Evolutionary conservation across 2,329 filamentous ascomycete species (phyloP).

Genomic region (Diaporthe sp.): DNA sequence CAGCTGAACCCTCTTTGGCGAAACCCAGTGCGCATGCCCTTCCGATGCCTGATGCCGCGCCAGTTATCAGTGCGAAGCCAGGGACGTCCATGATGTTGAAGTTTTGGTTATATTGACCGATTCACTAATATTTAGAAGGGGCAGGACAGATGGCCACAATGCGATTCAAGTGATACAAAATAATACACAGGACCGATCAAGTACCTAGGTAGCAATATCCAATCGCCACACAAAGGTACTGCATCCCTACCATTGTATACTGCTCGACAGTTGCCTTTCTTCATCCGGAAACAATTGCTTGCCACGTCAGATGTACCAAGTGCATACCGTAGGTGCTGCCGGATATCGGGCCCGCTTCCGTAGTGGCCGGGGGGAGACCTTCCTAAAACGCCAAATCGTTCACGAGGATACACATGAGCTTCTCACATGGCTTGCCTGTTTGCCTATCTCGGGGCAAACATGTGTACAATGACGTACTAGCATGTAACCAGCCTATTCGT

Average conservation of each 20-base stretch:
- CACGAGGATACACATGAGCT: background rate
- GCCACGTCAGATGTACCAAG: background rate
- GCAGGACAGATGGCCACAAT: background rate
- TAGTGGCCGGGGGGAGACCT: background rate
- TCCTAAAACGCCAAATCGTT: background rate
- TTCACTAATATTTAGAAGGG: background rate
- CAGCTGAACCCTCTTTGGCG: conserved; percentile 47
- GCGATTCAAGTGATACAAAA: no score
- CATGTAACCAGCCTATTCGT: background rate
- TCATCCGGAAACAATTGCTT: background rate
- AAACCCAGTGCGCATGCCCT: conserved; percentile 49
- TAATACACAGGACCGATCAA: no score
- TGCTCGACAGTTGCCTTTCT: background rate
- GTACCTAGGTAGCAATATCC: no score
- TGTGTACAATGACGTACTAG: background rate
- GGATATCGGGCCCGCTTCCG: background rate
- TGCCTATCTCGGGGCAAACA: background rate
- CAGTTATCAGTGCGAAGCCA: conserved; percentile 49
- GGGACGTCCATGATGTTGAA: conserved; percentile 47
- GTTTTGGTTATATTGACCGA: background rate
- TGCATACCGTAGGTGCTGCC: background rate
- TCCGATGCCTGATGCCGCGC: conserved; percentile 51
- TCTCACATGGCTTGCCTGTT: background rate
- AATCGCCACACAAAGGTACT: background rate
- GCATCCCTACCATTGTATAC: background rate